Evolutionary conservation across 1,139 yeast species (phyloP).

Genomic region (Yamadazyma aaseri): DNA sequence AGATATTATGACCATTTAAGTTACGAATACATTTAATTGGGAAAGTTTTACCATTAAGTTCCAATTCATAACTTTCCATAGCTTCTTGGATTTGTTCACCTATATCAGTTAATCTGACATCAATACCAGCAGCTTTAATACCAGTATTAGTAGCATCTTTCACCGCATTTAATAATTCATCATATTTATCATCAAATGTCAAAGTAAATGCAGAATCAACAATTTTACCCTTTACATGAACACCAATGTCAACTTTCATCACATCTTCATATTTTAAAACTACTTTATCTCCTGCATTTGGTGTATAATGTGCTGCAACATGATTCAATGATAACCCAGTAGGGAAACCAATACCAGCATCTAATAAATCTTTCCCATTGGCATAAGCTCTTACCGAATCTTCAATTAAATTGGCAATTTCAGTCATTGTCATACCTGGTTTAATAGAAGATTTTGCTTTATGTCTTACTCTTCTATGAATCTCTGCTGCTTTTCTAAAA

Average conservation of each 20-base stretch:
- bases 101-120: constrained; percentile 89
- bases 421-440: constrained; percentile 93
- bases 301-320: constrained; percentile 97
- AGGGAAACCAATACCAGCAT: constrained; percentile 95
- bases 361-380: constrained; percentile 59
- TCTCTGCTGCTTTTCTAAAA: constrained; percentile 93
- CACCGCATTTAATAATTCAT: constrained; percentile 77
- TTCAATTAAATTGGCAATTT: constrained; percentile 87
- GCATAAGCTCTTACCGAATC: constrained; percentile 76
- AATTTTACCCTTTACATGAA: constrained; percentile 93
- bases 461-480: constrained; percentile 86
- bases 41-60: constrained; percentile 77
- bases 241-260: constrained; percentile 96
- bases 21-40: constrained; percentile 90
- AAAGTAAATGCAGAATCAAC: constrained; percentile 95
- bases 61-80: constrained; percentile 95
- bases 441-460: constrained; percentile 71
- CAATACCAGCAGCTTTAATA: constrained; percentile 89
- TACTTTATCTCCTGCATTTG: constrained; percentile 89
- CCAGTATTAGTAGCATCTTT: constrained; percentile 94
- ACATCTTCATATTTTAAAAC: constrained; percentile 84
- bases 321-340: constrained; percentile 92
- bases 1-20: constrained; percentile 91
- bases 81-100: constrained; percentile 96
- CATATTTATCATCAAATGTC: constrained; percentile 83